Evolutionary conservation across 169 alveolate species (phyloP).

Genomic region (Eimeria zaria): DNA sequence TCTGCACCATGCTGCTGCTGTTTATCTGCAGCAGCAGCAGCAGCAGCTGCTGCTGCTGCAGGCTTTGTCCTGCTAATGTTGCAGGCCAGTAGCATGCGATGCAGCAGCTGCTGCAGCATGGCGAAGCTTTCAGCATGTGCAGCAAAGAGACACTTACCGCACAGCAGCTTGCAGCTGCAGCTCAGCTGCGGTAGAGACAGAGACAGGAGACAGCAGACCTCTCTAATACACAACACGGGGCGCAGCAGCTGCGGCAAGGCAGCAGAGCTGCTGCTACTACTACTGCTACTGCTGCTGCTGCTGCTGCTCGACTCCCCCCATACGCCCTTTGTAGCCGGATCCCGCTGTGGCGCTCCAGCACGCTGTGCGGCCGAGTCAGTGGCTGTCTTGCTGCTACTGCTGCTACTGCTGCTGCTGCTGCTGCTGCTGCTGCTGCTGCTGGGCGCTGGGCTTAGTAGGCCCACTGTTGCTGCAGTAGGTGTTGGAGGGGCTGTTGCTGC

Average conservation of each 20-base stretch:
- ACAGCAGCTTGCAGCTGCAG: conserved; percentile 57
- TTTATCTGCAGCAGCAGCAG: conserved; percentile 10
- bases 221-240: conserved; percentile 20
- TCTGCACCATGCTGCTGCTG: conserved; percentile 45
- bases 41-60: conserved; percentile 45
- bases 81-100: conserved; percentile 76
- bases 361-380: background rate
- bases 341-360: conserved; percentile 19
- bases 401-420: conserved; percentile 30
- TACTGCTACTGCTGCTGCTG: conserved; percentile 24
- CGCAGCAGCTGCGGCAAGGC: conserved; percentile 44
- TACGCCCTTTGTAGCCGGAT: background rate
- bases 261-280: background rate
- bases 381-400: conserved; percentile 9
- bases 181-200: conserved; percentile 52
- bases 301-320: background rate
- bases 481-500: conserved; percentile 28
- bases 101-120: conserved; percentile 72
- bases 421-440: conserved; percentile 68
- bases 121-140: conserved; percentile 43
- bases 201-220: background rate
- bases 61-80: conserved; percentile 56
- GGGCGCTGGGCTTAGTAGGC: background rate
- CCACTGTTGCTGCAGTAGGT: conserved; percentile 28
- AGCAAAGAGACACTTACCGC: conserved; percentile 60